Evolutionary conservation across 768 basidiomycete genomes (phyloP), one percentile per base, ranked within the genome.

Genomic region (Butyriboletus loyo): DNA sequence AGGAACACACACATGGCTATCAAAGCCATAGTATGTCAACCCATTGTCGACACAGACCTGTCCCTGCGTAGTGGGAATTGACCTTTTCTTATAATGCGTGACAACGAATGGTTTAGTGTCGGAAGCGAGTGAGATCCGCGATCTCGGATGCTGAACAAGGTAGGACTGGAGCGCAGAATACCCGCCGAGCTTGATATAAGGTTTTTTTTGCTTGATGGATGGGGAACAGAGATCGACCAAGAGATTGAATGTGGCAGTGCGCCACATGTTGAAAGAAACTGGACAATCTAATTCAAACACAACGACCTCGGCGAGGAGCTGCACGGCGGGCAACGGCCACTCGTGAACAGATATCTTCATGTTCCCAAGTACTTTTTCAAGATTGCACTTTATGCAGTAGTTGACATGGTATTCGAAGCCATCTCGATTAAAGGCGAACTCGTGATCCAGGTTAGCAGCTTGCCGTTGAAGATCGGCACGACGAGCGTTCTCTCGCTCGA

Each of bases 21-120:
- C 73, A 30, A 65, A 77, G 6, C 70, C 55, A 17, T 53, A 53
- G 44, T 66, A 71, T 0, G 19, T 22, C 15, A 76, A 49, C 2
- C 68, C 72, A 32, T 77, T 73, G 17, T 72, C 68, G 10, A 72
- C 59, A 14, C 68, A 63, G 21, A 75, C 63, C 0, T 2, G 34
- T 15, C 24, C 22, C 21, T 47, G 38, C 4, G 22, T 44, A 2
- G 31, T 27, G 3, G 68, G 68, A 24, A 71, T 57, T 0, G 15
- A 15, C 0, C 7, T 31, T 35, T 11, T 31, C 24, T 45, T n/a
- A n/a, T n/a, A n/a, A n/a, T n/a, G n/a, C n/a, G n/a, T n/a, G n/a
- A n/a, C n/a, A n/a, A n/a, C n/a, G n/a, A n/a, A n/a, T n/a, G n/a
- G n/a, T n/a, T n/a, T n/a, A n/a, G n/a, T n/a, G n/a, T n/a, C n/a